Evolutionary conservation across 805 yeast species (phyloP).

Genomic region (Yarrowia sp.): DNA sequence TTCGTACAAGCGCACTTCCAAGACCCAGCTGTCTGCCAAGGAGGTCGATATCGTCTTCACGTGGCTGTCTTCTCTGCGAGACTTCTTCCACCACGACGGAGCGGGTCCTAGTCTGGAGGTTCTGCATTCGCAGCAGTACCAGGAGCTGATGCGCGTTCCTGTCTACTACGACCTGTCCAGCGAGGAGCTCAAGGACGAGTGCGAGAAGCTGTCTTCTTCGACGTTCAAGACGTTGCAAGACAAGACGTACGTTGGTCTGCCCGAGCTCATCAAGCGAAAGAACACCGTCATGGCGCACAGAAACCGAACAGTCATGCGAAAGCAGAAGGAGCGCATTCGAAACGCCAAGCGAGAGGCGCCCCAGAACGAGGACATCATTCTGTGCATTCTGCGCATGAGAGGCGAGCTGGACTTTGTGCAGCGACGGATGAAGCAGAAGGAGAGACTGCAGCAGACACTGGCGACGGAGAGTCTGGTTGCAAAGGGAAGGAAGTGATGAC

Average conservation of each 20-base stretch:
- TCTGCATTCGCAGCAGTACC: slow-evolving; percentile 61
- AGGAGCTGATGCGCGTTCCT: slow-evolving; percentile 60
- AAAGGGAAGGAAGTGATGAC: slow-evolving; percentile 7
- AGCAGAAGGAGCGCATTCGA: slow-evolving; percentile 47
- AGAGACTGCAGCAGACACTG: slow-evolving; percentile 53
- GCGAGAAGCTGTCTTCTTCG: slow-evolving; percentile 56
- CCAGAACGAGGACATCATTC: slow-evolving; percentile 60
- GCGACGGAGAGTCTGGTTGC: slow-evolving; percentile 48
- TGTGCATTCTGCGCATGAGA: slow-evolving; percentile 67
- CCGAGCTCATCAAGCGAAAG: slow-evolving; percentile 54
- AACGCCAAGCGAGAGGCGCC: slow-evolving; percentile 49
- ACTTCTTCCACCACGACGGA: slow-evolving; percentile 77
- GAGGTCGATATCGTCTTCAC: slow-evolving; percentile 68
- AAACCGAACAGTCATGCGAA: slow-evolving; percentile 53
- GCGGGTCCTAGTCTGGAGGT: slow-evolving; percentile 72
- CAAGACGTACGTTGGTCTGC: slow-evolving; percentile 45
- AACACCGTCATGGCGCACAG: slow-evolving; percentile 73
- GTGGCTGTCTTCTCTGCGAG: slow-evolving; percentile 69
- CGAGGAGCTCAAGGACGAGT: slow-evolving; percentile 52
- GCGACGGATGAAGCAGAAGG: slow-evolving; percentile 60
- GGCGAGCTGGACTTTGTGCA: slow-evolving; percentile 61
- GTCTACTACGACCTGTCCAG: slow-evolving; percentile 58
- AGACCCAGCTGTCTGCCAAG: slow-evolving; percentile 49
- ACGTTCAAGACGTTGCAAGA: slow-evolving; percentile 51
- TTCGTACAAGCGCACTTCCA: slow-evolving; percentile 40